Evolutionary conservation across 495 filamentous ascomycete species (phyloP).

Genomic region (Penicillium goetzii): DNA sequence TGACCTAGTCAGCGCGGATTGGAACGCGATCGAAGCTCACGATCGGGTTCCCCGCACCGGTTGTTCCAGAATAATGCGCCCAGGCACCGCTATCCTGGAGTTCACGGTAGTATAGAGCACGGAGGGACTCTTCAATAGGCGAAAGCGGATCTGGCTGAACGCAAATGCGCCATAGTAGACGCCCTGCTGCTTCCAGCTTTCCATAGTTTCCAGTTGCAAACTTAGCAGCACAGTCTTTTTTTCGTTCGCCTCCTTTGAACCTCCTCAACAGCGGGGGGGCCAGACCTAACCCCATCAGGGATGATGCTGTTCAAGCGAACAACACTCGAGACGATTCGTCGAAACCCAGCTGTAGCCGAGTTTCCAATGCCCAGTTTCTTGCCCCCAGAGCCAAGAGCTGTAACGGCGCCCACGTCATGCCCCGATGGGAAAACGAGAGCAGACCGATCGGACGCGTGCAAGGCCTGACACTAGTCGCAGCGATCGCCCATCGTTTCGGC

Average conservation of each 20-base stretch:
- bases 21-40: slow-evolving; percentile 14
- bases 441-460: slow-evolving; percentile 14
- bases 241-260: neutral
- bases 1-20: neutral
- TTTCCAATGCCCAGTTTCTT: neutral
- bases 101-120: slow-evolving; percentile 2
- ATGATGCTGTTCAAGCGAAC: neutral
- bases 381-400: neutral
- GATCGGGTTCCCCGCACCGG: slow-evolving; percentile 29
- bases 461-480: slow-evolving; percentile 9
- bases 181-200: neutral
- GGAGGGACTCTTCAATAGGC: neutral
- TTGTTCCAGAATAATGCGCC: slow-evolving; percentile 18
- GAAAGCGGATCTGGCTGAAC: neutral
- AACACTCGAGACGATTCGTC: neutral
- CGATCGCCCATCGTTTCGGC: slow-evolving; percentile 32
- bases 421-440: neutral
- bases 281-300: neutral
- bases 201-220: neutral
- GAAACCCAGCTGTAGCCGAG: neutral
- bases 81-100: neutral
- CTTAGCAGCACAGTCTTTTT: neutral
- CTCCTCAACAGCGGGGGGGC: neutral
- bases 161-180: slow-evolving; percentile 2
- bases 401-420: slow-evolving; percentile 9